Evolutionary conservation across 495 filamentous ascomycete genomes (phyloP), one percentile per base, ranked within the genome.

Genomic region (Geoglossum glabrum): DNA sequence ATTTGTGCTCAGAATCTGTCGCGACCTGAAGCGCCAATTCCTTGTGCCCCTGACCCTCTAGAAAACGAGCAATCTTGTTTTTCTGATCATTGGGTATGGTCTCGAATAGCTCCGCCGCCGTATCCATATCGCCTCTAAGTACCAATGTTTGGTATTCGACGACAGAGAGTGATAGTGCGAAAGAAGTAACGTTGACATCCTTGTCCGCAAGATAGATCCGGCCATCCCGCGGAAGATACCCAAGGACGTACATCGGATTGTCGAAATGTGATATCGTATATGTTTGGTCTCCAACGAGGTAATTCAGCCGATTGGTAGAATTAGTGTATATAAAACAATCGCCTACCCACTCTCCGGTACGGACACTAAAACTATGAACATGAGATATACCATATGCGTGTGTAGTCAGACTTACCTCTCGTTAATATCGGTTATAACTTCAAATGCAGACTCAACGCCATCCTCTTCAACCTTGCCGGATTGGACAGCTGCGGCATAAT

Each of bases 281-380:
- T 30, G 89, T 93, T 71, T 96, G 88, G 70, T 97, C 92, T 55
- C 92, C 93, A 34, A 99, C 92, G 23, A 99, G 80, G 70, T 97
- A 96, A 76, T 97, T 99, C 60, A 99, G 73, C 56, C 92, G 86
- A 77, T 97, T 96, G 27, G 90, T 95, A 63, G 80, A 83, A 74
- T 89, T 97, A 28, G 92, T 96, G 75, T 97, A 99, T 66, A 97
- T 90, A 74, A 99, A 92, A 72, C 90, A 95, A 69, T 99, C 92
- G 26, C 92, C 92, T 58, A 99, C 83, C 92, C 92, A 99, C 72
- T 92, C 82, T 49, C 88, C 92, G n/a, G 93, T 95, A 51, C 86
- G 83, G 47, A 97, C 86, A 61, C 81, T 86, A 57, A 28, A 7
- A 38, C 7, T 10, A 34, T 60, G 17, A 59, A 25, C 28, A 34